Evolutionary conservation across 805 yeast species (phyloP), one percentile per base, ranked within the genome.

Genomic region (Nematodospora valgi): DNA sequence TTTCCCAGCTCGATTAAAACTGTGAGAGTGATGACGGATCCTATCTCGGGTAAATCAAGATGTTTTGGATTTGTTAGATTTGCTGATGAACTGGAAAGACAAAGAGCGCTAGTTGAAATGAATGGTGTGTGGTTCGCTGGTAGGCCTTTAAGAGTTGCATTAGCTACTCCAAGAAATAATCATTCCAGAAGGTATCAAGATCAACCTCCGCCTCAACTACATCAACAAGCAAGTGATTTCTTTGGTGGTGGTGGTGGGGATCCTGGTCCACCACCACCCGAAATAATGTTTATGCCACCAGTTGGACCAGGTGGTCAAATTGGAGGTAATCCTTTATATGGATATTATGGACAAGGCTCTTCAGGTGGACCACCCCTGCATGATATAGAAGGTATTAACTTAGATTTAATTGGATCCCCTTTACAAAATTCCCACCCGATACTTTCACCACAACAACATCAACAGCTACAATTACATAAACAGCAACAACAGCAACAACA

Each of bases 1-100:
- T 84, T 74, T 59, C 69, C 72, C 6, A 64, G 64, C 34, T 74
- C 86, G 6, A 82, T 84, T 25, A 82, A 82, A 47, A 83, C 93
- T 2, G 93, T 84, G 5, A 64, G 93, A 40, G 91, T 84, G 8
- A 84, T 84, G 91, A 83, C 93, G 0, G 91, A 84, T 52, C 93
- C 93, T 2, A 73, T 84, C 5, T 73, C 83, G 10, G 89, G 89
- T 0, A 74, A 81, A 19, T 80, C 87, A 2, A 66, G 91, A 45
- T 82, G 93, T 49, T 83, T 83, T 59, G 93, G 93, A 0, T 84
- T 84, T 58, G 88, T 84, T 18, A 64, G 94, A 42, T 84, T 84
- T 52, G 74, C 82, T 15, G 77, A 76, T 45, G 87, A 82, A 44
- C 71, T 63, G 26, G 91, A 83, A 48, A 70, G 91, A 47, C 73